A percentile compares a stretch with the other conserved stretches of the same genome.
These are phyloP conservation scores for Vigna mungo DNA, from an alignment of 306 rosid genomes.

Conservation along the genomic window DNA sequence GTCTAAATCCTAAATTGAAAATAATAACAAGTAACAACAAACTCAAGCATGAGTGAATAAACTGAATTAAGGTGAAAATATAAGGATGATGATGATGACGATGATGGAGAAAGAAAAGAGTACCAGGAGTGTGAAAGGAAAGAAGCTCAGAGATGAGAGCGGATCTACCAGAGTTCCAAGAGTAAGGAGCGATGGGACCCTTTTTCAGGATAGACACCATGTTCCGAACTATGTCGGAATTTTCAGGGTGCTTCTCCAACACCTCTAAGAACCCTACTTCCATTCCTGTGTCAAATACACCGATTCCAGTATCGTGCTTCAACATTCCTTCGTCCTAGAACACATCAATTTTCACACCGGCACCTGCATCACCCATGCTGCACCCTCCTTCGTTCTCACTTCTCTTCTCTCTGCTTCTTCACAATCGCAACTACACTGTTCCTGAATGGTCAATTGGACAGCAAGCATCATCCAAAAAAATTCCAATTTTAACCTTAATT, in stretches of 20 bases:
- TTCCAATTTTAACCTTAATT: too few species aligned
- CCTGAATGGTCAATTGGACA: too few species aligned
- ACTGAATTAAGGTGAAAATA: neutral
- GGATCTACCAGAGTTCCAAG: conserved; percentile 63
- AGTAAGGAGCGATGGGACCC: conserved; percentile 81
- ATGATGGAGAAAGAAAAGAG: neutral
- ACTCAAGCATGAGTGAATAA: neutral
- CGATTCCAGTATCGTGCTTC: conserved; percentile 67
- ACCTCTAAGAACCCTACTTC: conserved; percentile 86
- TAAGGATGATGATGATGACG: too few species aligned
- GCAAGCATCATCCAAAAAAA: too few species aligned
- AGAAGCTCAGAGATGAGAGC: conserved; percentile 65
- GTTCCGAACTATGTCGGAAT: conserved; percentile 79
- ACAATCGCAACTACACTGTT: too few species aligned
- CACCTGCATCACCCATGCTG: neutral
- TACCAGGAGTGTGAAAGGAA: conserved; percentile 83
- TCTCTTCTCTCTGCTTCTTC: neutral
- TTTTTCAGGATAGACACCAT: conserved; percentile 78
- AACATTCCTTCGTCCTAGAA: conserved; percentile 90
- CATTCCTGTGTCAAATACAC: conserved; percentile 74
- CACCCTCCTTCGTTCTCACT: neutral
- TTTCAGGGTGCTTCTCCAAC: conserved; percentile 90
- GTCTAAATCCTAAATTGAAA: too few species aligned
- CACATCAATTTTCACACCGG: conserved; percentile 45
- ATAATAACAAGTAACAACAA: too few species aligned